Evolutionary conservation across 140 eudicot species (phyloP), one percentile per base, ranked within the genome.

Genomic region (Stevia rebaudiana): DNA sequence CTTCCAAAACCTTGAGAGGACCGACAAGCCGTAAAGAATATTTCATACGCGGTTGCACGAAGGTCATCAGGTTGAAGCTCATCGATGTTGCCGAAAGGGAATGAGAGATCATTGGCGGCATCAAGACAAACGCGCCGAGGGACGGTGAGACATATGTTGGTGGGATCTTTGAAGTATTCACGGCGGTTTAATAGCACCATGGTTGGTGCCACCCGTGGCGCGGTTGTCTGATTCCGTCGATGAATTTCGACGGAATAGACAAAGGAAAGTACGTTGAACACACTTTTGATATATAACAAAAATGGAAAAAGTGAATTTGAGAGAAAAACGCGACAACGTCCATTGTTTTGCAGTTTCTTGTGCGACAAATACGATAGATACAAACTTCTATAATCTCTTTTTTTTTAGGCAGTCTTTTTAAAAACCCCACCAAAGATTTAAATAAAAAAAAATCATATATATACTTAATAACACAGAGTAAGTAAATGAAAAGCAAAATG

Each of bases 1-100:
- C 86, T 83, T 8, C 97, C 95, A 56, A 87, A 87, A 11, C 90
- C 95, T 0, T 86, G 86, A 11, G 97, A 76, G 3, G 97, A 76
- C 53, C 95, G 55, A 46, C 97, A 90, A 0, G 97, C 57, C 10
- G 88, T 82, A 82, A 90, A 90, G 79, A 90, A 90, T 5, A 90
- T 73, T 65, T 86, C 97, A 28, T 90, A 90, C 0, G 97, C 97
- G 4, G 95, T 80, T 61, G 77, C 78, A 2, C 88, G 74, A 70
- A 79, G 73, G 74, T 80, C 94, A 11, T 82, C 84, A 0, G 60
- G 67, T 39, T 82, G 84, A 58, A 90, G 74, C 55, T 82, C 90
- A 0, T 81, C 80, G 19, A 90, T 71, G 21, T 49, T 55, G 8
- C 94, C 81, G 44, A 90, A 90, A 0, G 95, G 95, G 72, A 76